Conservation (phyloP, 2,329 filamentous ascomycete genomes). For the Fusarium penzigii region DNA sequence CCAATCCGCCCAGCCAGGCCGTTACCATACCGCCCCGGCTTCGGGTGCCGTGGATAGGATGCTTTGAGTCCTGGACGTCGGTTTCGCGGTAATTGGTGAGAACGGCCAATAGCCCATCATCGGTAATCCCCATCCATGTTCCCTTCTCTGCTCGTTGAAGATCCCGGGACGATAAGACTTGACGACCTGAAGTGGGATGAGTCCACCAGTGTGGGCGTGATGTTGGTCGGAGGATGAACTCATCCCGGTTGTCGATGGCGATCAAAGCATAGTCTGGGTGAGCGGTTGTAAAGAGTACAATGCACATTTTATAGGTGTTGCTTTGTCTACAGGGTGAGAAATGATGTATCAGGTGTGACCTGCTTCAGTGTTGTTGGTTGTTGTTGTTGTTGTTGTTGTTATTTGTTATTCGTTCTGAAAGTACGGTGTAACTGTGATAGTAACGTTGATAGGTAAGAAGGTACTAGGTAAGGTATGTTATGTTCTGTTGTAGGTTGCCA, state of each 20-base stretch:
- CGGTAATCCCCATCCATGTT: slow-evolving; percentile 66
- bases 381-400: slow-evolving; percentile 6
- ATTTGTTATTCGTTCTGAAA: slow-evolving; percentile 2
- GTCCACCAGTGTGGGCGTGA: slow-evolving; percentile 66
- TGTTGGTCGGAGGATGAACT: slow-evolving; percentile 66
- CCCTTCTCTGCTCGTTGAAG: slow-evolving; percentile 62
- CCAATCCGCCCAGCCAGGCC: slow-evolving; percentile 56
- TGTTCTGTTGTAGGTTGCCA: background rate
- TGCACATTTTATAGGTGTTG: slow-evolving; percentile 61
- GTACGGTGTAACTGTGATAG: no score
- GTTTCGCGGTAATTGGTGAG: slow-evolving; percentile 68
- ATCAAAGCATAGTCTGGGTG: slow-evolving; percentile 77
- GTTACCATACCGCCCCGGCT: slow-evolving; percentile 67
- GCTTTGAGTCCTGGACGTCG: slow-evolving; percentile 47
- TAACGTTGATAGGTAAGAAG: background rate
- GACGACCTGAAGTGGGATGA: slow-evolving; percentile 41
- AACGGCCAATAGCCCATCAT: slow-evolving; percentile 60
- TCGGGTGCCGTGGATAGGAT: slow-evolving; percentile 54
- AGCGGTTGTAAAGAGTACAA: slow-evolving; percentile 72
- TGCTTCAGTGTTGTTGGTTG: background rate
- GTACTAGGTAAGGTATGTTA: no score
- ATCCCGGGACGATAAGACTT: slow-evolving; percentile 62
- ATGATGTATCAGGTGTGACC: no score
- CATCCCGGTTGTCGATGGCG: slow-evolving; percentile 77
- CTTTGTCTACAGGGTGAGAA: background rate